Base-by-base conservation (phyloP, 148 eudicot species). In the Hydrangea macrophylla region DNA sequence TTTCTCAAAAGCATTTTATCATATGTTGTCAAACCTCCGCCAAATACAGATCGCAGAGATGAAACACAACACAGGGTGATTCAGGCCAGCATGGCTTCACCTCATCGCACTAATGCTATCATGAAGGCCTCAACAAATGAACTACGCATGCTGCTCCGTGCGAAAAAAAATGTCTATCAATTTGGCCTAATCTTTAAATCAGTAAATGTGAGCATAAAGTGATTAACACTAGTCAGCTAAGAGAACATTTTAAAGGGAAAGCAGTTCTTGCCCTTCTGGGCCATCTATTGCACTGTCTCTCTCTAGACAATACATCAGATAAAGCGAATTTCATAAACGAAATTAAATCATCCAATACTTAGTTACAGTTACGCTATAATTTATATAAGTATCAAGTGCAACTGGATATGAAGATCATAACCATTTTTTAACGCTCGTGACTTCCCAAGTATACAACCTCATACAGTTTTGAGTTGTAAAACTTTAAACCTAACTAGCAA, bases 1-100 rank as follows among this genome's bases (percentile, higher is more conserved):
- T 50, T 33, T 76, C n/a, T 63, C 35, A 25, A n/a, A 65, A 58
- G 24, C 48, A 58, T 58, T 56, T 40, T 55, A 27, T 50, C 32
- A 55, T 27, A 12, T 9, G 6, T n/a, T 15, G 20, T 59, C 6
- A 26, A 64, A 61, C 74, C 74, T 44, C 40, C 1, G 27, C 36
- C 2, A 48, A 45, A 58, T 48, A 48, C 39, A 18, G n/a, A 30
- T 9, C 25, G 17, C 44, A 62, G 25, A 5, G 13, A 55, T 24
- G 22, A 50, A 30, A 64, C 20, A 39, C 1, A 22, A 25, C n/a
- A 65, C 32, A 8, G 13, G 20, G 6, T 54, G 70, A 15, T 48
- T 33, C 51, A 67, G 45, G 25, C 9, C 44, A 66, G 17, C 18
- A 53, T 54, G 48, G 58, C 45, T 53, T 32, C 32, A 66, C 13